phyloP scores from a whole-genome alignment of 2,329 filamentous ascomycete genomes.

The Aschersonia sp. region DNA sequence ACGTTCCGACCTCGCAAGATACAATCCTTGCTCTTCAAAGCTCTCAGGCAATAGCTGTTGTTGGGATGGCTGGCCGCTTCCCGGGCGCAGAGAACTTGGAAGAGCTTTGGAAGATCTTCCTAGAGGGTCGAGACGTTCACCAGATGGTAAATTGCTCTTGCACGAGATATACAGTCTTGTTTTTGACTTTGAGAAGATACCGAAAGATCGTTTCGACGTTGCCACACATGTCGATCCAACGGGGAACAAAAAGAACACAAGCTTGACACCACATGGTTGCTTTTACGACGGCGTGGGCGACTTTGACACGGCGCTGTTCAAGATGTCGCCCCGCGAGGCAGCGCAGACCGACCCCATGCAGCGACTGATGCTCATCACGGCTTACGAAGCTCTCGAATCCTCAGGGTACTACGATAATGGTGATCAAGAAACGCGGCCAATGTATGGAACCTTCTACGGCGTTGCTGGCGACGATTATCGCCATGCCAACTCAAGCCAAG shows the following conservation, averaged over 20 bases:
- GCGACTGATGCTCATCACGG: background rate
- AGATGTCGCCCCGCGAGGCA: constrained; percentile 56
- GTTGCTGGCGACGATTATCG: constrained; percentile 1
- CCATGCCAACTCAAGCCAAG: constrained; percentile 1
- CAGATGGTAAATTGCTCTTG: background rate
- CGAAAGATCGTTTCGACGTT: background rate
- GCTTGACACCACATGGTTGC: constrained; percentile 1
- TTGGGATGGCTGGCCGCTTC: constrained; percentile 38
- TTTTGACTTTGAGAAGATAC: background rate
- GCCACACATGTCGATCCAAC: background rate
- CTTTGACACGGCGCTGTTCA: constrained; percentile 56
- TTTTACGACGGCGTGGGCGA: constrained; percentile 47
- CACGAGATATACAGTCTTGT: background rate
- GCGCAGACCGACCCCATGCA: constrained; percentile 35
- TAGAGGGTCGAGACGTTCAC: background rate
- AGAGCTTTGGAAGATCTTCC: constrained; percentile 44
- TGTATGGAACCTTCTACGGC: constrained; percentile 1
- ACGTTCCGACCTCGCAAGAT: background rate
- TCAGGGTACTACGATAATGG: background rate
- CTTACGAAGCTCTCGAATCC: constrained; percentile 1
- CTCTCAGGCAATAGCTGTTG: constrained; percentile 47
- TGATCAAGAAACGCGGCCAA: background rate
- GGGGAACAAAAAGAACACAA: constrained; percentile 1
- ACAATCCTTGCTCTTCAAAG: background rate
- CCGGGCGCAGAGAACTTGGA: constrained; percentile 19